A percentile compares a stretch with the other conserved stretches of the same genome.
Evolutionary conservation across 139 green algal genomes (phyloP).

Genomic region (Picochlorum sp.): DNA sequence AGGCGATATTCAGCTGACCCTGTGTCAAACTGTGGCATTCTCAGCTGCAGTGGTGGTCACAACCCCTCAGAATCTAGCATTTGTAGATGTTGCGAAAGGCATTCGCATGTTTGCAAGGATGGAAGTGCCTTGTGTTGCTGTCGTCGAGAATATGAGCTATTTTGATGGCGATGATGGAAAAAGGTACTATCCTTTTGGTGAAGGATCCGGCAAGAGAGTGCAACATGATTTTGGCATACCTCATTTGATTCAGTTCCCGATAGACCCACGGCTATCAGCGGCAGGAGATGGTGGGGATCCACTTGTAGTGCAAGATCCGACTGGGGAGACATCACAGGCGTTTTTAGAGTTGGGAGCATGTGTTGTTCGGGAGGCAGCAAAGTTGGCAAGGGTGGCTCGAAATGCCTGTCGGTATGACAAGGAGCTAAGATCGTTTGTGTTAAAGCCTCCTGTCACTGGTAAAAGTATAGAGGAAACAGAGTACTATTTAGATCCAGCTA

Average conservation of each 20-base stretch:
- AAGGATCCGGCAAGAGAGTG: constrained; percentile 65
- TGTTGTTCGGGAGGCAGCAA: constrained; percentile 84
- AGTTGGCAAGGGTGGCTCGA: constrained; percentile 8
- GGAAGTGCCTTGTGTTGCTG: constrained; percentile 82
- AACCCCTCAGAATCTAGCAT: constrained; percentile 94
- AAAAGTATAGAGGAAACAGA: constrained; percentile 19
- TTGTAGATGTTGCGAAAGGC: constrained; percentile 98
- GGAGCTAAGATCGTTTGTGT: constrained; percentile 34
- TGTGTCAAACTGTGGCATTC: constrained; percentile 86
- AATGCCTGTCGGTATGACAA: constrained; percentile 44
- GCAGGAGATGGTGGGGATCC: constrained; percentile 80
- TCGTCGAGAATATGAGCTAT: constrained; percentile 99
- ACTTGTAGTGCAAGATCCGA: constrained; percentile 75
- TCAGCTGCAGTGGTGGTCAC: constrained; percentile 96
- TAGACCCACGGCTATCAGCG: constrained; percentile 75
- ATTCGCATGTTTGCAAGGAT: constrained; percentile 98
- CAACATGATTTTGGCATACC: constrained; percentile 84
- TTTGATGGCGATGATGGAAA: constrained; percentile 84
- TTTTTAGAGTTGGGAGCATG: constrained; percentile 83
- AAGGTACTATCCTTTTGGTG: constrained; percentile 78
- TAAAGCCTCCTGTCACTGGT: constrained; percentile 30
- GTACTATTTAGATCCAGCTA: constrained; percentile 63
- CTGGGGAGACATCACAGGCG: constrained; percentile 30
- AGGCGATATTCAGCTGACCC: constrained; percentile 97
- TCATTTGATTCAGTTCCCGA: constrained; percentile 88